Percentiles rank a stretch among this genome's conserved stretches.
Conservation (phyloP, 129 eudicot species). For the Saposhnikovia divaricata region DNA sequence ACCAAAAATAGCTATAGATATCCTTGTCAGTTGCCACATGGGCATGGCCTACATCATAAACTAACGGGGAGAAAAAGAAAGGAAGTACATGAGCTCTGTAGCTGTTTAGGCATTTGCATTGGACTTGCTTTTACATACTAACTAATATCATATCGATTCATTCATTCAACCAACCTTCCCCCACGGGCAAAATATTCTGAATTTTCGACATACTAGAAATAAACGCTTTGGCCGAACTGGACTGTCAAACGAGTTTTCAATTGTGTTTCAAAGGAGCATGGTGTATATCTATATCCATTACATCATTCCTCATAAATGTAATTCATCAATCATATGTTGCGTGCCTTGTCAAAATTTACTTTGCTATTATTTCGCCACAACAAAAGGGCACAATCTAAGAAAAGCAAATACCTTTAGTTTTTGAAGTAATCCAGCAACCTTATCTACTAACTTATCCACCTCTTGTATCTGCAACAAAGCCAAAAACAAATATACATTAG, state of each 20-base stretch:
- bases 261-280: not conserved
- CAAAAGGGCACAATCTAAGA: not conserved
- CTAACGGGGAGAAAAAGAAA: not conserved
- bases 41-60: not conserved
- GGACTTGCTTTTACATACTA: not conserved
- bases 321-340: not conserved
- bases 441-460: constrained; percentile 68
- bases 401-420: constrained; percentile 53
- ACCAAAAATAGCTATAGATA: not conserved
- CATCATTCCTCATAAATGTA: not conserved
- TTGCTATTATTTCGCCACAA: not conserved
- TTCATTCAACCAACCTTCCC: not conserved
- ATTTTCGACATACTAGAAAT: not conserved
- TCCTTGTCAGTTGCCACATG: not conserved
- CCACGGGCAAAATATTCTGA: not conserved
- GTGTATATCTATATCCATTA: not conserved
- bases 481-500: not conserved
- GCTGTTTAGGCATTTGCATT: not conserved
- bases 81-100: not conserved
- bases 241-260: not conserved
- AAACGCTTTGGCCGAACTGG: not conserved
- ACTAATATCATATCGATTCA: not conserved
- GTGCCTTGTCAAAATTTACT: no score
- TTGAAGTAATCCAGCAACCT: constrained; percentile 46
- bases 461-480: constrained; percentile 56